phyloP scores from a whole-genome alignment of 1,139 yeast species.

The Geotrichum macrosporum region DNA sequence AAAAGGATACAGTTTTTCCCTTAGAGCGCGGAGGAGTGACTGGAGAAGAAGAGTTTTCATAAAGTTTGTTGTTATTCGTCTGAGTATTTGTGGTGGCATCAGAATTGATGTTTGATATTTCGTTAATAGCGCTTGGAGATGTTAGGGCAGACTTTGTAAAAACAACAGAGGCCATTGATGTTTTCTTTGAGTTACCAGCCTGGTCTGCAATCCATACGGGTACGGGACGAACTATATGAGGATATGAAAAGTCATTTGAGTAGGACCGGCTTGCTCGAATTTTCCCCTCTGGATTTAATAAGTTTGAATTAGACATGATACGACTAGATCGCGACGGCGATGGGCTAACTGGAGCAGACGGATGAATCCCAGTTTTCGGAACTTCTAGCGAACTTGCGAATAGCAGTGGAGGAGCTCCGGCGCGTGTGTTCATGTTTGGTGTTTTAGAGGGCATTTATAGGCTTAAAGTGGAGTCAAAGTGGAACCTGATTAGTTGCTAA shows the following conservation, averaged over 20 bases:
- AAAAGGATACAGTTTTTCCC: neutral
- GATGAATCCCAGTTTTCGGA: neutral
- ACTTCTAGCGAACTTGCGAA: neutral
- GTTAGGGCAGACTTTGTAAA: neutral
- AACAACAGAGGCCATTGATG: conserved; percentile 9
- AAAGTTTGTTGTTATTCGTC: neutral
- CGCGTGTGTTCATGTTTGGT: neutral
- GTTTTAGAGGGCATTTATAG: neutral
- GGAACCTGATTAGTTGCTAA: too few species aligned
- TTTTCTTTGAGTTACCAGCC: conserved; percentile 9
- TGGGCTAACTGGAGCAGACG: neutral
- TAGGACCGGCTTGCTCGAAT: conserved; percentile 1
- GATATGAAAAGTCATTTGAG: conserved; percentile 8
- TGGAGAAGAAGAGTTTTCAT: neutral
- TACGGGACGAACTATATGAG: conserved; percentile 17
- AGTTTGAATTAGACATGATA: neutral
- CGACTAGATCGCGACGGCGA: neutral
- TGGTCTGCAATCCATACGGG: conserved; percentile 21
- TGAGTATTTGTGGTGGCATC: neutral
- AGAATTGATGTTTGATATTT: neutral
- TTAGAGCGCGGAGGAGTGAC: neutral
- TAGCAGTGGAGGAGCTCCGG: neutral
- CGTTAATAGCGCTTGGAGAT: neutral
- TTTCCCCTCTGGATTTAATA: neutral
- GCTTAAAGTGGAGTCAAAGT: neutral